Evolutionary conservation across 768 basidiomycete genomes (phyloP), one percentile per base, ranked within the genome.

Genomic region (Russula sp.): DNA sequence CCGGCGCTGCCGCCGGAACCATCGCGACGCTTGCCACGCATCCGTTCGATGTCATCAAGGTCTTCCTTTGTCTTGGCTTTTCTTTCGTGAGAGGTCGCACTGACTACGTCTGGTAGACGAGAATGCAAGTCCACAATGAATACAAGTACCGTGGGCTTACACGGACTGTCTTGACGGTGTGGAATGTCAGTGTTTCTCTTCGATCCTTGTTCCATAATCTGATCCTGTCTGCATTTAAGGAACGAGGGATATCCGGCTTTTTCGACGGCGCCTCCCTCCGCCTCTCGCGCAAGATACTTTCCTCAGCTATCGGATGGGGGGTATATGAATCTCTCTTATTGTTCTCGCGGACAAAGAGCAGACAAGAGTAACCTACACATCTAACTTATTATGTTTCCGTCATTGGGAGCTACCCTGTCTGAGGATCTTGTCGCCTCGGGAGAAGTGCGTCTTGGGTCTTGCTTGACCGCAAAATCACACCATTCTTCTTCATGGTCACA

Each of bases 21-120:
- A 78, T 94, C 57, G 93, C 93, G 1, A 96, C 94, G 0, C 74
- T 94, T 58, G 80, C 80, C 2, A 98, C 95, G 2, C 92, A 94
- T 68, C 95, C 95, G 2, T 96, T 96, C 68, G 94, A 98, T 71
- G 92, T 94, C 48, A 81, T 97, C 67, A 98, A 98, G 81, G 93
- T 91, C 65, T 27, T 50, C 22, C 34, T 31, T 9, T 4, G 10
- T 22, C 50, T 58, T 14, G n/a, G 37, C 56, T 31, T 14, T 40
- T 51, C 31, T 48, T 37, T 20, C 68, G 66, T 55, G 63, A 18
- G 52, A n/a, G 45, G 27, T 42, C 51, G 27, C 59, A 42, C 42
- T 57, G 10, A 59, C 50, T 3, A 40, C 37, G 37, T 7, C 45
- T 11, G 8, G 42, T 66, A 93, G 91, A 98, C 94, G 0, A 89